Conservation (phyloP, 2,329 filamentous ascomycete genomes). For the Aspergillus pseudonomiae region DNA sequence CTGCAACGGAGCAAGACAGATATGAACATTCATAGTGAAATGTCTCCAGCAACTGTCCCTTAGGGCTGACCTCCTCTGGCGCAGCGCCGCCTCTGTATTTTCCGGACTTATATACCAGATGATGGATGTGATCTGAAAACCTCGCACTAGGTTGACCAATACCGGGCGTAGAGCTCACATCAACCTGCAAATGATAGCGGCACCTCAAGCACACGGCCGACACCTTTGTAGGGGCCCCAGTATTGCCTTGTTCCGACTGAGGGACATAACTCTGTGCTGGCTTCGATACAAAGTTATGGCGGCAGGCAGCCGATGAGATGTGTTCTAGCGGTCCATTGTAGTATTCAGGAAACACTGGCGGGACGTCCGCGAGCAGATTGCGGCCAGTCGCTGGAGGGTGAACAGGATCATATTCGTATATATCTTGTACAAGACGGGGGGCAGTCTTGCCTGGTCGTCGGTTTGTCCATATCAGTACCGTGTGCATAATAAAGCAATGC, state of each 20-base stretch:
- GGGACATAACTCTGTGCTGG: slow-evolving; percentile 56
- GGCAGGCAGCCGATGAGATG: slow-evolving; percentile 53
- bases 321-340: slow-evolving; percentile 39
- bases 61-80: slow-evolving; percentile 28
- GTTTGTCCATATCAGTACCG: not conserved
- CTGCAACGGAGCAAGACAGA: slow-evolving; percentile 55
- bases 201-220: slow-evolving; percentile 65
- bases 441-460: slow-evolving; percentile 51
- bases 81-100: slow-evolving; percentile 31
- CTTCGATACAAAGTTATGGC: slow-evolving; percentile 63
- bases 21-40: slow-evolving; percentile 64
- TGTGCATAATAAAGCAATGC: not conserved
- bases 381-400: slow-evolving; percentile 49
- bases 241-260: slow-evolving; percentile 39
- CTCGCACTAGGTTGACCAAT: slow-evolving; percentile 51
- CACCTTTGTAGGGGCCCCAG: slow-evolving; percentile 57
- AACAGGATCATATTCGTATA: slow-evolving; percentile 48
- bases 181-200: slow-evolving; percentile 63
- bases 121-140: slow-evolving; percentile 60
- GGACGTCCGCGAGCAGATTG: slow-evolving; percentile 62
- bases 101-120: slow-evolving; percentile 54
- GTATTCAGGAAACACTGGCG: slow-evolving; percentile 52
- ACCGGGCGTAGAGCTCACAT: slow-evolving; percentile 54
- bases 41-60: slow-evolving; percentile 45
- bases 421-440: slow-evolving; percentile 52